These are phyloP conservation scores for Syncephalastrum sp. DNA, from an alignment of 371 early-diverging fungal genomes.

Conservation along the genomic window DNA sequence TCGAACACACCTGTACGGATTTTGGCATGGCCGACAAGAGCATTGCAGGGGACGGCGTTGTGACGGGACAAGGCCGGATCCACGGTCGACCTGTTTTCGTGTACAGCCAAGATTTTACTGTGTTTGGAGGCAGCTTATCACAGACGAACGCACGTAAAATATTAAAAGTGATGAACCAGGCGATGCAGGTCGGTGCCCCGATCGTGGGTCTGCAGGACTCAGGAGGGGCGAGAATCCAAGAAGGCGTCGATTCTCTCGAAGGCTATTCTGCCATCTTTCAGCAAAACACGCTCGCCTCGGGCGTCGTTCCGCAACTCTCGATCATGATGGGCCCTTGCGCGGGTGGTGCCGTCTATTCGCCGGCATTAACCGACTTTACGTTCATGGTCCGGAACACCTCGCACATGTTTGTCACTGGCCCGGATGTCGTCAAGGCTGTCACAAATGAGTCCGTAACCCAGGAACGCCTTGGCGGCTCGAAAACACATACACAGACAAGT, in stretches of 20 bases:
- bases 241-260: conserved; percentile 95
- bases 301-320: conserved; percentile 95
- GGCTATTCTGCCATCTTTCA: conserved; percentile 98
- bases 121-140: conserved; percentile 89
- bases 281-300: conserved; percentile 90
- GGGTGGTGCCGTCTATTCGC: conserved; percentile 96
- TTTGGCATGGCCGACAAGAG: conserved; percentile 81
- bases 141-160: conserved; percentile 92
- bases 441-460: conserved; percentile 95
- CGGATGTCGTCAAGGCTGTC: conserved; percentile 95
- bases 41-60: conserved; percentile 94
- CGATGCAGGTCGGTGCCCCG: conserved; percentile 91
- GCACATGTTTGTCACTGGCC: conserved; percentile 97
- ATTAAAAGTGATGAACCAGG: conserved; percentile 95
- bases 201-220: conserved; percentile 96
- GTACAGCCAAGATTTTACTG: conserved; percentile 96
- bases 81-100: conserved; percentile 90
- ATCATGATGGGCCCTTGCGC: conserved; percentile 98
- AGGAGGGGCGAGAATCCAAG: conserved; percentile 97
- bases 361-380: conserved; percentile 95
- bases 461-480: conserved; percentile 95
- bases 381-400: conserved; percentile 96
- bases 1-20: conserved; percentile 92
- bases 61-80: conserved; percentile 93
- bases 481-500: conserved; percentile 86